Evolutionary conservation across 352 stramenopile species (phyloP).

Genomic region (Albugo candida): DNA sequence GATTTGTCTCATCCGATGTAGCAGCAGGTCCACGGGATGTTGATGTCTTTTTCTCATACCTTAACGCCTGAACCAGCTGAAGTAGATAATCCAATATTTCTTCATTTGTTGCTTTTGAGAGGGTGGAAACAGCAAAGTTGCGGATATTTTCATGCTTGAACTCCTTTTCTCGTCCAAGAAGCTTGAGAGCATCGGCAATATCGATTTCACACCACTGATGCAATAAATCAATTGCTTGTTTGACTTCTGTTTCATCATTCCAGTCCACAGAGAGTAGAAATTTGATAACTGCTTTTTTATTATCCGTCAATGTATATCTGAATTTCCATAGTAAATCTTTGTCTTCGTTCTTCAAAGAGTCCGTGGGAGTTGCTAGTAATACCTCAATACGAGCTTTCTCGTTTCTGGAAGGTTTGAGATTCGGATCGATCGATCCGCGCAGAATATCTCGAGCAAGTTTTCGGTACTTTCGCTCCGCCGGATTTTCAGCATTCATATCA

Average conservation of each 20-base stretch:
- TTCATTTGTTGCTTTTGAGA: conserved; percentile 89
- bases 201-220: conserved; percentile 86
- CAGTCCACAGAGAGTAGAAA: conserved; percentile 97
- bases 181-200: conserved; percentile 94
- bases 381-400: conserved; percentile 85
- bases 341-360: conserved; percentile 84
- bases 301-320: conserved; percentile 88
- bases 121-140: conserved; percentile 92
- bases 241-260: conserved; percentile 93
- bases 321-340: conserved; percentile 93
- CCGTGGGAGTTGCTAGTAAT: conserved; percentile 84
- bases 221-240: conserved; percentile 76
- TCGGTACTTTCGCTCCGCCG: conserved; percentile 95
- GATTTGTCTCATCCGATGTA: background rate
- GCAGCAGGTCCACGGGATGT: background rate
- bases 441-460: conserved; percentile 91
- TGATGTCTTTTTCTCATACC: conserved; percentile 47
- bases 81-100: conserved; percentile 94
- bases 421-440: conserved; percentile 91
- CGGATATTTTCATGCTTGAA: conserved; percentile 84
- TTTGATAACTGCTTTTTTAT: conserved; percentile 92
- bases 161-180: conserved; percentile 84
- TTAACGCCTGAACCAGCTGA: conserved; percentile 96
- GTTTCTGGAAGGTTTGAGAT: conserved; percentile 91
- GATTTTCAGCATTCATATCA: conserved; percentile 78